These are phyloP conservation scores for Populus hybrid DNA, from an alignment of 441 rosid genomes.

Conservation along the genomic window DNA sequence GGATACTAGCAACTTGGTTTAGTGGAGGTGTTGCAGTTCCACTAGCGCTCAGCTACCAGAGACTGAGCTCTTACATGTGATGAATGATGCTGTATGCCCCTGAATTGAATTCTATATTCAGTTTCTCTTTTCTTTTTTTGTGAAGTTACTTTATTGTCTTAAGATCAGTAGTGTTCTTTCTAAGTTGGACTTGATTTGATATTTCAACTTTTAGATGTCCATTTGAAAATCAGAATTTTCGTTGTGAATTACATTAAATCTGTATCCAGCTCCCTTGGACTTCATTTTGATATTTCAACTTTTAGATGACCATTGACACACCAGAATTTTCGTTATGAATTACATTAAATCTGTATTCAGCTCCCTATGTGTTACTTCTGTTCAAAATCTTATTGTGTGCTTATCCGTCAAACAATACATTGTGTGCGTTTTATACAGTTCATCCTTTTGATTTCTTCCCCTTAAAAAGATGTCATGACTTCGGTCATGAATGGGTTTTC, in stretches of 20 bases:
- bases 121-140: background rate
- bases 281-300: background rate
- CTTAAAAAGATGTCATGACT: background rate
- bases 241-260: background rate
- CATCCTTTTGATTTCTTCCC: background rate
- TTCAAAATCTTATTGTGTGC: background rate
- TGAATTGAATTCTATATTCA: background rate
- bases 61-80: slow-evolving; percentile 89
- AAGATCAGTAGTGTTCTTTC: background rate
- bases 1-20: slow-evolving; percentile 87
- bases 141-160: background rate
- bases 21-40: slow-evolving; percentile 98
- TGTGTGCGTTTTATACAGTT: background rate
- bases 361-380: background rate
- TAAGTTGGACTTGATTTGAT: background rate
- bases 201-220: background rate
- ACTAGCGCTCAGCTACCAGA: slow-evolving; percentile 91
- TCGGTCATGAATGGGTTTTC: background rate
- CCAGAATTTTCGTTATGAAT: background rate
- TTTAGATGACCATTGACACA: background rate
- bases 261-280: background rate
- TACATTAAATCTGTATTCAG: background rate
- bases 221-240: background rate
- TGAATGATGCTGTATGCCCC: slow-evolving; percentile 79
- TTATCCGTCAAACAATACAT: background rate